phyloP scores from a whole-genome alignment of 306 rosid species.

The Fragaria iinumae region DNA sequence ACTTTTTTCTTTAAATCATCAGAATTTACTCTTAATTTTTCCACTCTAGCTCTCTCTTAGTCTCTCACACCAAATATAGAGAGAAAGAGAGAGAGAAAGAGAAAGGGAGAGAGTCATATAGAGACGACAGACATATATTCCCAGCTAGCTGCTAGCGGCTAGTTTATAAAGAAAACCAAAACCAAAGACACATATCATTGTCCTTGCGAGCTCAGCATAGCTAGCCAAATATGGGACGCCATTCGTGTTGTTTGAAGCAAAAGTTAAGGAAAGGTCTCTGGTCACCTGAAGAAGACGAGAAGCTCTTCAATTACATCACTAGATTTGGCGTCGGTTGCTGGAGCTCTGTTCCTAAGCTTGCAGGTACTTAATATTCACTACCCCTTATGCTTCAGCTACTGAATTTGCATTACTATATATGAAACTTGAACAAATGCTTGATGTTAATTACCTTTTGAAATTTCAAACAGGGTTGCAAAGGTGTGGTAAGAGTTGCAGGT shows the following conservation, averaged over 20 bases:
- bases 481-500: slow-evolving; percentile 91
- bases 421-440: slow-evolving; percentile 13
- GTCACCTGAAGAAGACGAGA: slow-evolving; percentile 97
- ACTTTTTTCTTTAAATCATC: slow-evolving; percentile 48
- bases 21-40: slow-evolving; percentile 39
- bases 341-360: slow-evolving; percentile 94
- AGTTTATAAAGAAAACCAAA: not conserved
- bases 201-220: slow-evolving; percentile 17
- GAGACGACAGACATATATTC: slow-evolving; percentile 37
- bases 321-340: slow-evolving; percentile 92
- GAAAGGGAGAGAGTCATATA: not conserved
- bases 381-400: not conserved
- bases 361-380: slow-evolving; percentile 39
- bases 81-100: not conserved
- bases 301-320: slow-evolving; percentile 84
- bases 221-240: slow-evolving; percentile 64
- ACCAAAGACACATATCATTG: slow-evolving; percentile 27
- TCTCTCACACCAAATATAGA: slow-evolving; percentile 20
- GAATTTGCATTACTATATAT: not conserved
- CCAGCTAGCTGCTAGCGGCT: slow-evolving; percentile 18
- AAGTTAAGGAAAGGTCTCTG: slow-evolving; percentile 85
- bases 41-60: slow-evolving; percentile 20
- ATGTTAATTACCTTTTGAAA: slow-evolving; percentile 1
- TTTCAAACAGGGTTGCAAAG: slow-evolving; percentile 65
- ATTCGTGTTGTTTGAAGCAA: slow-evolving; percentile 76